These are phyloP conservation scores for Mucor sp. DNA, from an alignment of 371 early-diverging fungal species.

Conservation along the genomic window DNA sequence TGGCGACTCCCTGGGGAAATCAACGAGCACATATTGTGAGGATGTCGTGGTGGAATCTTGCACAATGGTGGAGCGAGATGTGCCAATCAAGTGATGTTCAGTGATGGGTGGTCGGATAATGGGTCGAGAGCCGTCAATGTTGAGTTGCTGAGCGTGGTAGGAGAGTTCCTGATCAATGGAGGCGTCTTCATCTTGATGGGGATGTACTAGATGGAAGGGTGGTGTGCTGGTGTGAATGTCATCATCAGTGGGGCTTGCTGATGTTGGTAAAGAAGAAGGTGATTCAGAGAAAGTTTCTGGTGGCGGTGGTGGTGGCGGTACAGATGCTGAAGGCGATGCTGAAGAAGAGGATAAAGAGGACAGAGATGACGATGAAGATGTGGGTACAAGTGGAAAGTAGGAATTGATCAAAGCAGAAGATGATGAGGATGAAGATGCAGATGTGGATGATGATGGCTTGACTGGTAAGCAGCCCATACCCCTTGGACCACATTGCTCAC, in stretches of 20 bases:
- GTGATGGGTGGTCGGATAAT: constrained; percentile 10
- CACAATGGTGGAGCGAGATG: constrained; percentile 13
- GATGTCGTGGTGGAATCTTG: constrained; percentile 5
- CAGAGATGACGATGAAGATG: not conserved
- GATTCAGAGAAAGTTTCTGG: not conserved
- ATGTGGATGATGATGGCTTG: constrained; percentile 17
- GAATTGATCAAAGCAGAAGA: not conserved
- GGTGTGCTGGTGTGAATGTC: not conserved
- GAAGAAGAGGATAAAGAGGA: not conserved
- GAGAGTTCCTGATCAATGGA: constrained; percentile 47
- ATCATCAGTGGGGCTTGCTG: not conserved
- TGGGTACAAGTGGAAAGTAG: not conserved
- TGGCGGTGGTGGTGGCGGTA: not conserved
- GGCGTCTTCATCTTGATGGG: constrained; percentile 42
- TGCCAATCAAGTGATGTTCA: constrained; percentile 9
- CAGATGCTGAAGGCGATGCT: not conserved
- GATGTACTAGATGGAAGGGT: not conserved
- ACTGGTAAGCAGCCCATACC: constrained; percentile 44
- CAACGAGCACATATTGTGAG: constrained; percentile 8
- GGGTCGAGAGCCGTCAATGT: constrained; percentile 41
- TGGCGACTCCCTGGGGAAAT: constrained; percentile 8
- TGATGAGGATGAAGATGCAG: constrained; percentile 15
- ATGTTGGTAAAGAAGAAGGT: too few relatives aligned
- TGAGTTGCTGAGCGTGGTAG: constrained; percentile 45
- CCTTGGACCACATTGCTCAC: constrained; percentile 34